A percentile compares a stretch with the other conserved stretches of the same genome.
Conservation (phyloP, 176 grass and related monocot genomes). For the Oryza meridionalis region DNA sequence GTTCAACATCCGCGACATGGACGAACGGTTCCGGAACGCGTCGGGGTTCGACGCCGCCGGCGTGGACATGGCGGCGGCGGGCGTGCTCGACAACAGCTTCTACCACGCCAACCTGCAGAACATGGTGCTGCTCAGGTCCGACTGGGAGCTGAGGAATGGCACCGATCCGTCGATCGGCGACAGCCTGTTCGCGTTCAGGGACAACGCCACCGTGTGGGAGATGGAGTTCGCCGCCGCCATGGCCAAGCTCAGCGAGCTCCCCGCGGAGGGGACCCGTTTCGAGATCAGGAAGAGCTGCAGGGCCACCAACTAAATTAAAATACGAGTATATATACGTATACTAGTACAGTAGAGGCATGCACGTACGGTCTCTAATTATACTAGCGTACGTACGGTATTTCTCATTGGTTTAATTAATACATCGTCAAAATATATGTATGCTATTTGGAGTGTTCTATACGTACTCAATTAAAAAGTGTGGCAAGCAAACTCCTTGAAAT, state of each 20-base stretch:
- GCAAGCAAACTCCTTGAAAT: too few relatives aligned
- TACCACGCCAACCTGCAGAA: conserved; percentile 17
- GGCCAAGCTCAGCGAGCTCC: conserved; percentile 52
- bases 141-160: conserved; percentile 22
- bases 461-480: too few relatives aligned
- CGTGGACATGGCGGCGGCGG: background rate
- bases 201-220: background rate
- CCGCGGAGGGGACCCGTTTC: conserved; percentile 22
- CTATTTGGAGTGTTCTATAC: too few relatives aligned
- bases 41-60: background rate
- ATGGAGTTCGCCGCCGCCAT: conserved; percentile 32
- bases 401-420: too few relatives aligned
- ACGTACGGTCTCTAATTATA: too few relatives aligned
- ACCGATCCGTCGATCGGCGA: background rate
- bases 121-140: conserved; percentile 37
- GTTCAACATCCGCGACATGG: conserved; percentile 9
- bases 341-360: too few relatives aligned
- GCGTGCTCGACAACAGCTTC: conserved; percentile 30
- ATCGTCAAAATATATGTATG: too few relatives aligned
- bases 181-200: background rate
- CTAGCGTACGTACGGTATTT: too few relatives aligned
- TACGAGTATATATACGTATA: too few relatives aligned
- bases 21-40: background rate
- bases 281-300: conserved; percentile 46
- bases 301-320: background rate